Base-by-base conservation (phyloP, 768 basidiomycete genomes). In the Boletus subcaerulescens region DNA sequence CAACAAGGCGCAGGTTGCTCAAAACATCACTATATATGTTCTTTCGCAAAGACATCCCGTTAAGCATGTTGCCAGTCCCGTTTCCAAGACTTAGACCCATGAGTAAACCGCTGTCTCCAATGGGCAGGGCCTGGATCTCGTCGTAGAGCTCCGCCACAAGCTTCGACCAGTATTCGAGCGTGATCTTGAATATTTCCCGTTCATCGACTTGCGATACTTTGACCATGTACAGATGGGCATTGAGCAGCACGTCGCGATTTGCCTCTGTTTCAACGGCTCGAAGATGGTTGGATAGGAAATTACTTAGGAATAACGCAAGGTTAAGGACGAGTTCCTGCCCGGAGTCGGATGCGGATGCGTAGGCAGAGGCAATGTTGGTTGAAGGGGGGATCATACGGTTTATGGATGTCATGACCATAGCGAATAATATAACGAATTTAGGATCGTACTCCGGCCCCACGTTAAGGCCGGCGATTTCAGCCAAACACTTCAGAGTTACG, bases 121-220 rank as follows among this genome's bases (percentile, higher is more conserved):
- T 91, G 3, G 94, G 93, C 18, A 97, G 70, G 57, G 86, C 87
- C 70, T 97, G 94, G 48, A 97, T 89, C 76, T 99, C 97, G 59
- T 98, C 96, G 67, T 99, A 98, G 18, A 99, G 80, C 67, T 97
- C 96, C 2, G 93, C 85, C 14, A 99, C 96, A 26, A 99, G 86
- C 71, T 95, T 94, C 51, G 86, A 71, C 93, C 97, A 99, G 74
- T 98, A 99, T 68, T 98, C 97, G 65, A 98, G 74, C 62, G 96
- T 97, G 65, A 99, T 97, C 75, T 99, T 99, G 85, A 98, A 98
- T 60, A 99, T 90, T 72, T 99, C 97, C 48, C 96, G 87, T 68
- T 99, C 97, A 64, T 99, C 96, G 35, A 99, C 97, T 62, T 94
- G 93, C 0, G 93, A 95, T 36, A 99, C 86, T 73, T 98, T 98